Conservation (phyloP, 2,329 filamentous ascomycete genomes). For the Apiospora kogelbergensis region DNA sequence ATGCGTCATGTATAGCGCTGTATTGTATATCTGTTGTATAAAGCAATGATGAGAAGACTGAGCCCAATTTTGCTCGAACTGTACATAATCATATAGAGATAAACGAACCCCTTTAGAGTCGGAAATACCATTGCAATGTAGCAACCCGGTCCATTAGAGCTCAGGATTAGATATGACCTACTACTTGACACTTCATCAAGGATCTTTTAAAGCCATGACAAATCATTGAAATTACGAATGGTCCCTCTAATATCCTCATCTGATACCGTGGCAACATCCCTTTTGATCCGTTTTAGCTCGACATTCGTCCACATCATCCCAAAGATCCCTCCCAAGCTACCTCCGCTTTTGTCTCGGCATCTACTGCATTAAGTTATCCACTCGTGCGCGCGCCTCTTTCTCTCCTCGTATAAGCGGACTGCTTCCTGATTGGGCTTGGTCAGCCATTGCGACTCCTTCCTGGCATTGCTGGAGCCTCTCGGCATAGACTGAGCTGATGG, state of each 20-base stretch:
- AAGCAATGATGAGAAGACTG: background rate
- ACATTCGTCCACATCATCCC: background rate
- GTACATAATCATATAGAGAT: background rate
- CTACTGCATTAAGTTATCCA: background rate
- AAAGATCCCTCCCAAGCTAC: background rate
- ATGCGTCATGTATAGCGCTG: conserved; percentile 8
- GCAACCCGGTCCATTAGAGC: background rate
- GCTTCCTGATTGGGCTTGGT: background rate
- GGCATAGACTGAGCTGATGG: background rate
- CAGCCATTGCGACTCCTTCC: background rate
- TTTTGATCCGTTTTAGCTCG: background rate
- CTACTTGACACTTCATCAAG: background rate
- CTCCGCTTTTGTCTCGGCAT: background rate
- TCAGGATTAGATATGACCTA: background rate
- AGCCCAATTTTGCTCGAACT: background rate
- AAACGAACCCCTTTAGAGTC: background rate
- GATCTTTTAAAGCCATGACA: background rate
- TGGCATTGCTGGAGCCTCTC: background rate
- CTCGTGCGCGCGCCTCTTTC: background rate
- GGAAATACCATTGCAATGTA: background rate
- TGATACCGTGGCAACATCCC: background rate
- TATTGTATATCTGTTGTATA: conserved; percentile 9
- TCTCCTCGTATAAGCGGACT: background rate
- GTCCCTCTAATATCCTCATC: too few relatives aligned
- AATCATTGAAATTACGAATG: background rate